A percentile compares a stretch with the other conserved stretches of the same genome.
These are phyloP conservation scores for Fulvia fulva DNA, from an alignment of 2,329 filamentous ascomycete genomes.

Conservation along the genomic window DNA sequence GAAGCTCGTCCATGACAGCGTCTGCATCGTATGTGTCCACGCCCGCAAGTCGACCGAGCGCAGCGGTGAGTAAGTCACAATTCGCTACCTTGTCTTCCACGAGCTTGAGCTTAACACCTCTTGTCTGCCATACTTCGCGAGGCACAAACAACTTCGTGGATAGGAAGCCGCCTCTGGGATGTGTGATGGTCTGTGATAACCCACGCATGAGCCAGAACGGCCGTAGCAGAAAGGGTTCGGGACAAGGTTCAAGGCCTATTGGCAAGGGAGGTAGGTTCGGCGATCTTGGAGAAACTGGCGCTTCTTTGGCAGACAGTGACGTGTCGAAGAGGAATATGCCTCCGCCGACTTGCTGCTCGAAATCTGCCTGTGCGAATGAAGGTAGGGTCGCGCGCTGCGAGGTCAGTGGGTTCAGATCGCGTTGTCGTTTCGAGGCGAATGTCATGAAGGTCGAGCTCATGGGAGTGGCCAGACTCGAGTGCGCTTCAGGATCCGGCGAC, in stretches of 20 bases:
- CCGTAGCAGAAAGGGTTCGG: constrained; percentile 79
- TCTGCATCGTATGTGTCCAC: constrained; percentile 90
- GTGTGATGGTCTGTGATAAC: constrained; percentile 84
- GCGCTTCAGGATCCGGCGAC: constrained; percentile 56
- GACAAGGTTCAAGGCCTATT: constrained; percentile 82
- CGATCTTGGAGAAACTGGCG: constrained; percentile 30
- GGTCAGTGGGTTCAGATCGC: constrained; percentile 25
- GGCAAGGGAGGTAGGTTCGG: constrained; percentile 56
- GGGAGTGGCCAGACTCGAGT: constrained; percentile 68
- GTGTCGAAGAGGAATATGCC: constrained; percentile 79
- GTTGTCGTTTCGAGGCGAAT: constrained; percentile 38
- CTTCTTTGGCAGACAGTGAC: constrained; percentile 21
- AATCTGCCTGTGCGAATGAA: constrained; percentile 49
- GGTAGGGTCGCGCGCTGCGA: constrained; percentile 37
- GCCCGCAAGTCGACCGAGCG: constrained; percentile 64
- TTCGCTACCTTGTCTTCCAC: constrained; percentile 91
- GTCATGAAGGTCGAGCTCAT: constrained; percentile 63
- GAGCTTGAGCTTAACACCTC: constrained; percentile 85
- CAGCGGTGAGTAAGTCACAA: constrained; percentile 86
- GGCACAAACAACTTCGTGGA: constrained; percentile 90
- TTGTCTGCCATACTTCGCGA: constrained; percentile 87
- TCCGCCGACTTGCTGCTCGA: constrained; percentile 57
- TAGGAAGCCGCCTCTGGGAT: constrained; percentile 86
- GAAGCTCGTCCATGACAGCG: constrained; percentile 90
- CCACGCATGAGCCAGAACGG: constrained; percentile 98